Evolutionary conservation across 176 grass and related monocot genomes (phyloP).

Genomic region (Elaeis guineensis): DNA sequence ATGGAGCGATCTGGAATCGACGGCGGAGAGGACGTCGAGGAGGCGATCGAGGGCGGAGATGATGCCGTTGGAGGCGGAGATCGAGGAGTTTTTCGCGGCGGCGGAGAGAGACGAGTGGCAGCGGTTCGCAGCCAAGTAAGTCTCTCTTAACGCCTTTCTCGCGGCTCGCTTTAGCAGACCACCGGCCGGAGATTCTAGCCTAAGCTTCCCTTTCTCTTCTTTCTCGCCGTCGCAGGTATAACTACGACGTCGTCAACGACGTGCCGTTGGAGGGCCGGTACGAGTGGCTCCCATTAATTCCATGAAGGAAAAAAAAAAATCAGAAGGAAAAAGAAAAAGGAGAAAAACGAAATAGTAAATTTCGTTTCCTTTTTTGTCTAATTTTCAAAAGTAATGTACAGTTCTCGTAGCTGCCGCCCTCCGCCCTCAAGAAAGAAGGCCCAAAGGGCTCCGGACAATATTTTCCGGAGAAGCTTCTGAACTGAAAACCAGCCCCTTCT

Average conservation of each 20-base stretch:
- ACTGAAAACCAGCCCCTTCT: too few relatives aligned
- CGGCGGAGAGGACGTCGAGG: not conserved
- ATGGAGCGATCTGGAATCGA: conserved; percentile 18
- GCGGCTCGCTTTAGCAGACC: not conserved
- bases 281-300: conserved; percentile 12
- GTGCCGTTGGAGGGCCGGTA: conserved; percentile 5
- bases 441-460: too few relatives aligned
- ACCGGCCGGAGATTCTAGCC: not conserved
- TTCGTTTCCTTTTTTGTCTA: too few relatives aligned
- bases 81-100: conserved; percentile 11
- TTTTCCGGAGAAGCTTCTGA: too few relatives aligned
- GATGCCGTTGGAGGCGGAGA: not conserved
- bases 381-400: too few relatives aligned
- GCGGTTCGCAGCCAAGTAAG: conserved; percentile 15
- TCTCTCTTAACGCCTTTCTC: not conserved
- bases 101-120: conserved; percentile 1
- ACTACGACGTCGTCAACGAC: conserved; percentile 20
- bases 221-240: conserved; percentile 7
- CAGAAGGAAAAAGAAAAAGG: not conserved
- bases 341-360: too few relatives aligned
- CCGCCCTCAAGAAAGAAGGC: too few relatives aligned
- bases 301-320: conserved; percentile 1
- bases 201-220: not conserved
- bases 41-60: not conserved
- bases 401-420: too few relatives aligned